Evolutionary conservation across 352 stramenopile species (phyloP), one percentile per base, ranked within the genome.

Genomic region (Pythium apleroticum): DNA sequence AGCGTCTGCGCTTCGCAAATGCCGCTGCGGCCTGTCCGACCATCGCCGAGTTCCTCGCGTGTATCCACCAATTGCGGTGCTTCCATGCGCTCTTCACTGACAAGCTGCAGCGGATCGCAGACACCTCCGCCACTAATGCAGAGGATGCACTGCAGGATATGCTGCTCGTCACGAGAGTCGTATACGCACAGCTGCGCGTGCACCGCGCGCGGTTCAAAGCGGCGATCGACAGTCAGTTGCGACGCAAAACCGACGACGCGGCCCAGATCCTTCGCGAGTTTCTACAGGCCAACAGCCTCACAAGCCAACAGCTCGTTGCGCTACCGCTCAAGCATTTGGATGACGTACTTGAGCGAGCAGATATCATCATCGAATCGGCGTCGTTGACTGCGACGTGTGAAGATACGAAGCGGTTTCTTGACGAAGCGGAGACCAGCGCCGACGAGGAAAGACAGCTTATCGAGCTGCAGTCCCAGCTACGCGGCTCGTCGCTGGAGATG

Each of bases 101-200:
- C 39, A 62, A 62, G n/a, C 56, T 62, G 11, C 35, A 53, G 43
- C 56, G 22, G 12, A 20, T 54, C 25, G 57, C 55, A 15, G 57
- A 64, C 15, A 30, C 45, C 14, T 22, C 7, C 30, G 31, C 19
- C 24, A 15, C 4, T 11, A 50, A 52, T 11, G 31, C 31, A n/a
- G 59, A 48, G 31, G 11, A 20, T 4, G 41, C 48, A 12, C 3
- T 60, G n/a, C 35, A 46, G 35, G 59, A 66, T 33, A 22, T 66
- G 60, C 50, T 66, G 35, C 25, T 45, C 22, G 62, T 52, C 31
- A 27, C 27, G 54, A 54, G 49, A 11, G 53, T 39, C 33, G 31
- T 53, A 22, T 63, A 64, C 49, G 54, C 54, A 30, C 53, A 52
- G 53, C 62, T 68, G 3, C 45, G 59, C 17, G 43, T 52, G 24